Evolutionary conservation across 169 alveolate genomes (phyloP).

Genomic region (Plasmodium fragile): DNA sequence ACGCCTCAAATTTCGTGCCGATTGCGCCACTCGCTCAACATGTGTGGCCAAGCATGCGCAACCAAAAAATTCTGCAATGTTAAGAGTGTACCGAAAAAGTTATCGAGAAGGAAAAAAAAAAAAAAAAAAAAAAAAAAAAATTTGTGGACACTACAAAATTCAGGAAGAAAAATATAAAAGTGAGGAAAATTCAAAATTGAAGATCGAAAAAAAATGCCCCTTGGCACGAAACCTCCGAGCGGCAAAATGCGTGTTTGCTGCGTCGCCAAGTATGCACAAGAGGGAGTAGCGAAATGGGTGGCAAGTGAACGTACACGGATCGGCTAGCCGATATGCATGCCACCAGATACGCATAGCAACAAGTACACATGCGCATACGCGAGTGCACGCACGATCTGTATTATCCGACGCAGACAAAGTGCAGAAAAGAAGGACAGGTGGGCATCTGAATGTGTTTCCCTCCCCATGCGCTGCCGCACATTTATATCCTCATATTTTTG

Average conservation of each 20-base stretch:
- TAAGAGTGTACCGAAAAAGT: no score
- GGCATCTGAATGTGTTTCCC: neutral
- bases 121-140: no score
- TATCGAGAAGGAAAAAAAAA: no score
- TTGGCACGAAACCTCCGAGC: neutral
- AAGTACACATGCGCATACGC: neutral
- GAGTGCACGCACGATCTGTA: neutral
- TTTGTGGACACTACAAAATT: neutral
- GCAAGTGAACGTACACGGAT: neutral
- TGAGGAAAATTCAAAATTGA: neutral
- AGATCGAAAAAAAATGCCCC: neutral
- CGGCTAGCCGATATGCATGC: neutral
- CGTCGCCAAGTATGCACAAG: neutral
- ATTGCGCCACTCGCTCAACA: neutral
- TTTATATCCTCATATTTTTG: neutral
- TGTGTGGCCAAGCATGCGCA: neutral
- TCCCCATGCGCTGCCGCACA: neutral
- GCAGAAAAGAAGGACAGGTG: neutral
- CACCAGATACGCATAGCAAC: neutral
- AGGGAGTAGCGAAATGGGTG: neutral
- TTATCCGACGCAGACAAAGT: neutral
- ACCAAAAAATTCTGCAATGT: no score
- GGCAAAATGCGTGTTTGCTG: neutral
- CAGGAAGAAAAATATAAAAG: neutral
- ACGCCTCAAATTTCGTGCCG: neutral